Percentiles rank a stretch among this genome's conserved stretches.
phyloP scores from a whole-genome alignment of 1,139 yeast genomes.

The Lodderomyces elongisporus region DNA sequence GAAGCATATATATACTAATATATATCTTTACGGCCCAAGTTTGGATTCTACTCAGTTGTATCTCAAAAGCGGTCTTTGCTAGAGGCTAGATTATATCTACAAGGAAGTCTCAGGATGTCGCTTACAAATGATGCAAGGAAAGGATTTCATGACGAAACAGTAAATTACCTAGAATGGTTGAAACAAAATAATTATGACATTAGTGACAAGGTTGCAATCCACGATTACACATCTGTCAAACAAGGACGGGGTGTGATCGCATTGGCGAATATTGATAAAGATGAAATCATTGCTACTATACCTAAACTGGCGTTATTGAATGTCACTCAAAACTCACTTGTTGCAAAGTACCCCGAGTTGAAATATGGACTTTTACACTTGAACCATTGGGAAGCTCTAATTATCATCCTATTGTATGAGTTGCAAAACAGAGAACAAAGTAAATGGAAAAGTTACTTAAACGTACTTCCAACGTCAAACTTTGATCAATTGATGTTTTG shows the following conservation, averaged over 20 bases:
- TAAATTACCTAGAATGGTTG: constrained; percentile 52
- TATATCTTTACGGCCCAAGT: too few relatives aligned
- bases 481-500: constrained; percentile 80
- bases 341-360: constrained; percentile 26
- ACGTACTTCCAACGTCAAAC: constrained; percentile 53
- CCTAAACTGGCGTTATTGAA: constrained; percentile 59
- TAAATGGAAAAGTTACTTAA: constrained; percentile 66
- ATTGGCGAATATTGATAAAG: constrained; percentile 47
- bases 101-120: too few relatives aligned
- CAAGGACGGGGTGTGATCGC: constrained; percentile 86
- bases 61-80: too few relatives aligned
- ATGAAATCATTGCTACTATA: constrained; percentile 62
- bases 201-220: constrained; percentile 52
- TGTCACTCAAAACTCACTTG: constrained; percentile 50
- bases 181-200: constrained; percentile 37
- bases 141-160: constrained; percentile 21
- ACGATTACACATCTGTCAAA: constrained; percentile 50
- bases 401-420: constrained; percentile 63
- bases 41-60: too few relatives aligned
- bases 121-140: constrained; percentile 1
- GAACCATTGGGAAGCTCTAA: constrained; percentile 75
- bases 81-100: too few relatives aligned
- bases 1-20: too few relatives aligned
- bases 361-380: constrained; percentile 35
- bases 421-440: constrained; percentile 36